Percentiles rank a stretch among this genome's conserved stretches.
These are phyloP conservation scores for Rosa chinensis DNA, from an alignment of 306 rosid genomes.

Conservation along the genomic window DNA sequence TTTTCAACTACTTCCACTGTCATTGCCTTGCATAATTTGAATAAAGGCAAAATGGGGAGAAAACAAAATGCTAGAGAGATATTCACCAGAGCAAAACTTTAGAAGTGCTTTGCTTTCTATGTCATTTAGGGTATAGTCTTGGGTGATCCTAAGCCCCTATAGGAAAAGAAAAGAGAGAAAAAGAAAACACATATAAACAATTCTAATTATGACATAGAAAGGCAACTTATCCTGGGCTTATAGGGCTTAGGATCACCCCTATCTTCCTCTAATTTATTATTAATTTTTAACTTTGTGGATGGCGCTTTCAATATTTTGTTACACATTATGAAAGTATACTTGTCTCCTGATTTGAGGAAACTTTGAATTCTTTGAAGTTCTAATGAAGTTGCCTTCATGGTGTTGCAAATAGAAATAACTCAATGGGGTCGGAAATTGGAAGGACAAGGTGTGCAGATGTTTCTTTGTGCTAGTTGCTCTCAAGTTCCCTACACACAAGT, in stretches of 20 bases:
- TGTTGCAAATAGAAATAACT: constrained; percentile 1
- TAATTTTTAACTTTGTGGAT: not conserved
- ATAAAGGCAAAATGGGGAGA: not conserved
- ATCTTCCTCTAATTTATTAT: not conserved
- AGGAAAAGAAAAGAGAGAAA: too few species aligned
- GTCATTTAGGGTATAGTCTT: not conserved
- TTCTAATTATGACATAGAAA: too few species aligned
- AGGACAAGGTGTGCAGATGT: constrained; percentile 1
- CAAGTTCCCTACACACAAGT: not conserved
- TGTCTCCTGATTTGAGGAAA: constrained; percentile 21
- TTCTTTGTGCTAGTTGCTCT: not conserved
- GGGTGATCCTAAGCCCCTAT: too few species aligned
- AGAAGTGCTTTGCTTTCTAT: not conserved
- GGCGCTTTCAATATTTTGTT: not conserved
- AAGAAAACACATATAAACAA: too few species aligned
- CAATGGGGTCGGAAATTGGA: not conserved
- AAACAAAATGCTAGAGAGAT: not conserved
- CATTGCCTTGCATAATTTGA: not conserved
- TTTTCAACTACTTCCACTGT: not conserved
- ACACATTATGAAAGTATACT: not conserved
- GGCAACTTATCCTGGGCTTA: too few species aligned
- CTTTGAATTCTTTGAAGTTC: constrained; percentile 8
- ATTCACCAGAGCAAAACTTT: not conserved
- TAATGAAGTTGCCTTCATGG: not conserved
- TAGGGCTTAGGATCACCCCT: too few species aligned